Conservation (phyloP, 148 eudicot species). For the Rhododendron griersonianum region DNA sequence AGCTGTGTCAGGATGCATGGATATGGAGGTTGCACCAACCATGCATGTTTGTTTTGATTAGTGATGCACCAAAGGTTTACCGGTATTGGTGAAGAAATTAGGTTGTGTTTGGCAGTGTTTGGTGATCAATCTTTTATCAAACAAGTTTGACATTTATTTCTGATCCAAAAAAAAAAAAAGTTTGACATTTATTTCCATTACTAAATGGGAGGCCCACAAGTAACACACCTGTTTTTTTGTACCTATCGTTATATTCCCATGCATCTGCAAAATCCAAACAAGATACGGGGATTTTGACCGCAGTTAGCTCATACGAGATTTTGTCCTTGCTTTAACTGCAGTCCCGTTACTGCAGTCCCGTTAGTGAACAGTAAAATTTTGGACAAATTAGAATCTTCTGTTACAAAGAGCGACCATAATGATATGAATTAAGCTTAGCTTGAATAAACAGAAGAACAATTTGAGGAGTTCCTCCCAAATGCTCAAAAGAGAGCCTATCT, state of each 20-base stretch:
- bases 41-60: conserved; percentile 3
- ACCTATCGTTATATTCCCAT: neutral
- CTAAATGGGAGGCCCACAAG: neutral
- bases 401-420: neutral
- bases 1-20: neutral
- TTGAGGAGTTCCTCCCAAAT: neutral
- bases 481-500: neutral
- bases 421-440: neutral
- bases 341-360: neutral
- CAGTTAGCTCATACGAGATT: neutral
- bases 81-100: conserved; percentile 3
- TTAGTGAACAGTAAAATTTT: neutral
- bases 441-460: neutral
- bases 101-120: conserved; percentile 34
- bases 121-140: conserved; percentile 30
- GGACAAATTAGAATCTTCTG: neutral
- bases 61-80: conserved; percentile 5
- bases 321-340: neutral
- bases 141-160: neutral
- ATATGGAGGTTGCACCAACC: conserved; percentile 40
- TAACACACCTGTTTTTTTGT: neutral
- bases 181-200: neutral
- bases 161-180: neutral
- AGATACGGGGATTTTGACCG: neutral
- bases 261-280: neutral